Evolutionary conservation across 2,329 filamentous ascomycete genomes (phyloP).

Genomic region (Fusarium sp.): DNA sequence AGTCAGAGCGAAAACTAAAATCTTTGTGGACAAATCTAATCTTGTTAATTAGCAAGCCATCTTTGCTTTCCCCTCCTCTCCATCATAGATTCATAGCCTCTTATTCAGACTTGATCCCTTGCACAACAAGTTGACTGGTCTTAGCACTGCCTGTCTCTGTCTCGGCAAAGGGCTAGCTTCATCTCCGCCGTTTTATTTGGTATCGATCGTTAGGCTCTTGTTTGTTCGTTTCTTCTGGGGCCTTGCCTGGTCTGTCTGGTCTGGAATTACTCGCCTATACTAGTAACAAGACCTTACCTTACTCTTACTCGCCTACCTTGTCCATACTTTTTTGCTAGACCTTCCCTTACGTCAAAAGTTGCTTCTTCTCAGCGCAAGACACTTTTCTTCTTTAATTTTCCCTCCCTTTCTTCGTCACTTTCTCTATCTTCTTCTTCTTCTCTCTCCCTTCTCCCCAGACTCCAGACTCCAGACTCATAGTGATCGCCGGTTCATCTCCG

Average conservation of each 20-base stretch:
- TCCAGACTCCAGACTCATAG: conserved; percentile 6
- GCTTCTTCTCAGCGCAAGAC: conserved; percentile 15
- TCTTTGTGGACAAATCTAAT: not conserved
- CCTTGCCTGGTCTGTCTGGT: conserved; percentile 21
- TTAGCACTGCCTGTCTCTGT: conserved; percentile 26
- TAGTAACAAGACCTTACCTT: conserved; percentile 3
- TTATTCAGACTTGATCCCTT: conserved; percentile 9
- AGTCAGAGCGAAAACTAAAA: conserved; percentile 1
- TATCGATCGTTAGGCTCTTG: conserved; percentile 17
- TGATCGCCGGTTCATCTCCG: conserved; percentile 35
- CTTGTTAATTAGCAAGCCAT: conserved; percentile 5
- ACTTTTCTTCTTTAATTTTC: conserved; percentile 11
- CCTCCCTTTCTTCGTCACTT: conserved; percentile 11
- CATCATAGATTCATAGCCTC: conserved; percentile 9
- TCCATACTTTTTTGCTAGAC: conserved; percentile 10
- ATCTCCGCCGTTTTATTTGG: conserved; percentile 29
- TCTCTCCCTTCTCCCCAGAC: conserved; percentile 11
- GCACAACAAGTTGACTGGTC: conserved; percentile 25
- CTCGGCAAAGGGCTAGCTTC: conserved; percentile 44
- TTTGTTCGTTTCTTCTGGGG: conserved; percentile 34
- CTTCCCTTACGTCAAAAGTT: conserved; percentile 29
- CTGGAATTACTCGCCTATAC: conserved; percentile 23
- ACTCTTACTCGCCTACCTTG: conserved; percentile 14
- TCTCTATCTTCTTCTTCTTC: not conserved
- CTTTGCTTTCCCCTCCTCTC: not conserved